Evolutionary conservation across 78 protist genomes (phyloP).

Genomic region (Goniomonas avonlea): DNA sequence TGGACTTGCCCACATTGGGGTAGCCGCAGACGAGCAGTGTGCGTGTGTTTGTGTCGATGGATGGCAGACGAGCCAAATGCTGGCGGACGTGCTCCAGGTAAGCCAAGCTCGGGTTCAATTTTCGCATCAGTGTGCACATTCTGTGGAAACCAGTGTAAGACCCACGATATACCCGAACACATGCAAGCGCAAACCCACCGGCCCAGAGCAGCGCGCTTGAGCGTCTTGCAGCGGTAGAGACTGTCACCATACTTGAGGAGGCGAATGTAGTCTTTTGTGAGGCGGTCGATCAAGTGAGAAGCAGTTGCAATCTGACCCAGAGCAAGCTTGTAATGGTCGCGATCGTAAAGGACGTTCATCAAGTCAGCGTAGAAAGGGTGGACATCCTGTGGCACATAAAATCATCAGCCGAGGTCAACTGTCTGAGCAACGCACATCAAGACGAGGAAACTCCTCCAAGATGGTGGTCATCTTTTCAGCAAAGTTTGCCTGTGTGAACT

Average conservation of each 20-base stretch:
- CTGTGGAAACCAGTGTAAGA: constrained; percentile 26
- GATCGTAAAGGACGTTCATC: constrained; percentile 95
- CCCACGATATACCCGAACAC: too few species aligned
- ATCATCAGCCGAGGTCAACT: neutral
- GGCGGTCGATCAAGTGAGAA: constrained; percentile 47
- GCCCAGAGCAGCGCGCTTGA: constrained; percentile 99
- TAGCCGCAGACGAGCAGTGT: constrained; percentile 77
- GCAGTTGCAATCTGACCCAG: constrained; percentile 90
- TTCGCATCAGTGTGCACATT: constrained; percentile 90
- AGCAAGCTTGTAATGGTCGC: constrained; percentile 98
- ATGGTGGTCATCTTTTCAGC: constrained; percentile 84
- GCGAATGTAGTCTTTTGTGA: constrained; percentile 88
- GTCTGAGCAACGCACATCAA: constrained; percentile 64
- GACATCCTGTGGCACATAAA: constrained; percentile 62
- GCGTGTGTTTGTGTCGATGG: constrained; percentile 96
- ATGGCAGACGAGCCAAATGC: constrained; percentile 95
- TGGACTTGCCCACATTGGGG: constrained; percentile 98
- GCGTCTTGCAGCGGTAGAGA: constrained; percentile 95
- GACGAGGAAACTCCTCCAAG: constrained; percentile 90
- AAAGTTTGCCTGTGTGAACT: constrained; percentile 77
- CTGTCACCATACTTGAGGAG: constrained; percentile 98
- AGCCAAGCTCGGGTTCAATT: constrained; percentile 62
- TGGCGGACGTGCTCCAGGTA: constrained; percentile 98
- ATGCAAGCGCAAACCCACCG: constrained; percentile 40
- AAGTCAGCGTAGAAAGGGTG: constrained; percentile 99